These are phyloP conservation scores for Sporothrix inflata DNA, from an alignment of 2,329 filamentous ascomycete genomes.

Conservation along the genomic window DNA sequence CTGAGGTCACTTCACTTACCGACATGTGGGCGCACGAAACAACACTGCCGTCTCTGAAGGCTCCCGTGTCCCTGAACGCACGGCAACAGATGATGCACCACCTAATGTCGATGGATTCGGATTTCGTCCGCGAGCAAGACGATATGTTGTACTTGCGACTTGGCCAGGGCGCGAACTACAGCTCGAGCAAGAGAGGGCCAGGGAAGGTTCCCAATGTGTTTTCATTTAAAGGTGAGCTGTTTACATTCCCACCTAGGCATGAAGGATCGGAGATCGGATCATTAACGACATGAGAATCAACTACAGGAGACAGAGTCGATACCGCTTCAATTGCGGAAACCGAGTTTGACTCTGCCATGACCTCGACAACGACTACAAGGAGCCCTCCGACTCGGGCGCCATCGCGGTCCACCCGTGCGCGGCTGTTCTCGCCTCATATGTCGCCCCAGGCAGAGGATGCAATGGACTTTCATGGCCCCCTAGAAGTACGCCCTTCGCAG, in stretches of 20 bases:
- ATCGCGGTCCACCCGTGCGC: background rate
- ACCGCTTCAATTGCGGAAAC: conserved; percentile 4
- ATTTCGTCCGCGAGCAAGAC: background rate
- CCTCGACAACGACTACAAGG: background rate
- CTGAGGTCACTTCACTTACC: too few species aligned
- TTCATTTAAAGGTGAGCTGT: background rate
- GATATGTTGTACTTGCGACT: conserved; percentile 19
- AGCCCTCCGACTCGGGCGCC: background rate
- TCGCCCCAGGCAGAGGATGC: background rate
- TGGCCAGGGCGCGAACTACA: conserved; percentile 18
- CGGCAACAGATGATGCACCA: background rate
- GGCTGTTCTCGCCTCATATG: background rate
- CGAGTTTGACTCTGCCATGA: background rate
- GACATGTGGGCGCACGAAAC: background rate
- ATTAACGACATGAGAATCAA: background rate
- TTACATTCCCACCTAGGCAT: background rate
- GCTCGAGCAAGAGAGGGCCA: background rate
- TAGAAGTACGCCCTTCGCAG: background rate
- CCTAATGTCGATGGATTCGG: background rate
- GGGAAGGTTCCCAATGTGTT: background rate
- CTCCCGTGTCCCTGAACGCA: background rate
- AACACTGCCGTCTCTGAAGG: conserved; percentile 9
- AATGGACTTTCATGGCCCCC: background rate
- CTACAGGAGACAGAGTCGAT: background rate
- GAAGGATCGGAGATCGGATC: background rate